Conservation (phyloP, 1,284 basidiomycete species). For the Flammula alnicola region DNA sequence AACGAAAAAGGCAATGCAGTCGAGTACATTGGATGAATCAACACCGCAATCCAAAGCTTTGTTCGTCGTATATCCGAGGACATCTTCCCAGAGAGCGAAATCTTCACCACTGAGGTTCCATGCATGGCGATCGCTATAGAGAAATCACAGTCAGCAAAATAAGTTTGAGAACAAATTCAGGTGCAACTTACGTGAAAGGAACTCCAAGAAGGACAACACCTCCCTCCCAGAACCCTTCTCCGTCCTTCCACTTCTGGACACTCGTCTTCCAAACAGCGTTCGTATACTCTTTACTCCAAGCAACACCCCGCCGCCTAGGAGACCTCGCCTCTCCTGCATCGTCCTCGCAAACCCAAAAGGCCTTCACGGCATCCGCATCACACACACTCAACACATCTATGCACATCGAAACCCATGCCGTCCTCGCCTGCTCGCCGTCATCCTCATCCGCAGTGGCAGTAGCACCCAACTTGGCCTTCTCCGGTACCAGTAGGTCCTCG, state of each 20-base stretch:
- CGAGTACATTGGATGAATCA: conserved; percentile 55
- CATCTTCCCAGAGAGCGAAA: conserved; percentile 57
- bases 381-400: conserved; percentile 53
- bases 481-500: conserved; percentile 49
- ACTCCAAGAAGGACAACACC: conserved; percentile 58
- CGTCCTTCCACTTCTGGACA: conserved; percentile 54
- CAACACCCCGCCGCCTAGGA: neutral
- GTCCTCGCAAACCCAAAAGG: conserved; percentile 57
- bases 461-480: conserved; percentile 21
- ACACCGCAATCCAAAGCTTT: conserved; percentile 63
- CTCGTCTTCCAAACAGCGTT: conserved; percentile 59
- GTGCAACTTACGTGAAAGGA: conserved; percentile 63
- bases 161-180: conserved; percentile 6
- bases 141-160: conserved; percentile 4
- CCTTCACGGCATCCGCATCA: conserved; percentile 47
- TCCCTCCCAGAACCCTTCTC: conserved; percentile 54
- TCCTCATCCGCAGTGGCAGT: conserved; percentile 7
- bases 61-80: conserved; percentile 54
- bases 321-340: conserved; percentile 6
- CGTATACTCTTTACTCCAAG: conserved; percentile 43
- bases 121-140: conserved; percentile 44
- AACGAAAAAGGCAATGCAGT: conserved; percentile 55
- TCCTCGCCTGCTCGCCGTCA: conserved; percentile 41
- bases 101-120: conserved; percentile 64
- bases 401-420: conserved; percentile 63